phyloP scores from a whole-genome alignment of 1,284 basidiomycete species.

The Moesziomyces sp. region DNA sequence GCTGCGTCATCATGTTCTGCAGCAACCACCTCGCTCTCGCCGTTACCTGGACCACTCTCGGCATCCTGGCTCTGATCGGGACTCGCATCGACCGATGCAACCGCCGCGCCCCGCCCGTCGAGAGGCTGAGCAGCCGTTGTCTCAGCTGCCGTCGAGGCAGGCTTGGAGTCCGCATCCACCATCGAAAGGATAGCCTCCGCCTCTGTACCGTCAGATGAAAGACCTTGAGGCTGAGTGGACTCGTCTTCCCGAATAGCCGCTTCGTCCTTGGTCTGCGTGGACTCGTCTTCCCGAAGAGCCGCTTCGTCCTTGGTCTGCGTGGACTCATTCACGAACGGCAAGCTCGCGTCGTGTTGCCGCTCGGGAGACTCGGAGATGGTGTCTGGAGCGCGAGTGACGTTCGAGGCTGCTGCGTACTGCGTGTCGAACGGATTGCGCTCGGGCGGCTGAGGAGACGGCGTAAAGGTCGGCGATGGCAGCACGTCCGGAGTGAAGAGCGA shows the following conservation, averaged over 20 bases:
- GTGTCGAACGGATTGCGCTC: slow-evolving; percentile 41
- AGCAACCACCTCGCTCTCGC: not conserved
- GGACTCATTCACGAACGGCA: not conserved
- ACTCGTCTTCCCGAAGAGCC: not conserved
- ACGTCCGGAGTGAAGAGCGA: slow-evolving; percentile 45
- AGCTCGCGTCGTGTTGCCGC: not conserved
- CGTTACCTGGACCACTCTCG: not conserved
- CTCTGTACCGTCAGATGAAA: too few species aligned
- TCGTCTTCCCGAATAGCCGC: too few species aligned
- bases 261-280: too few species aligned
- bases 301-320: not conserved
- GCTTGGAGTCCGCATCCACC: too few species aligned
- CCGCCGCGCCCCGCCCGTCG: not conserved
- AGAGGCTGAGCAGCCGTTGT: not conserved
- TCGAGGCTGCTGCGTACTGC: slow-evolving; percentile 16
- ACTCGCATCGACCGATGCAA: not conserved
- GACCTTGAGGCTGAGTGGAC: too few species aligned
- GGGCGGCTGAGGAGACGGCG: slow-evolving; percentile 35
- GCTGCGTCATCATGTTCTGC: slow-evolving; percentile 10
- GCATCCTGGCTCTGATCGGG: slow-evolving; percentile 3
- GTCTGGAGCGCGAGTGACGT: not conserved
- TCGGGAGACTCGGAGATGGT: slow-evolving; percentile 5
- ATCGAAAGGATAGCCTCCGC: too few species aligned
- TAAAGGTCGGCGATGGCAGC: slow-evolving; percentile 47
- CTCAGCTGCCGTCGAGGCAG: too few species aligned